Conservation (phyloP, 176 grass and related monocot species). For the Echinochloa phyllopogon region DNA sequence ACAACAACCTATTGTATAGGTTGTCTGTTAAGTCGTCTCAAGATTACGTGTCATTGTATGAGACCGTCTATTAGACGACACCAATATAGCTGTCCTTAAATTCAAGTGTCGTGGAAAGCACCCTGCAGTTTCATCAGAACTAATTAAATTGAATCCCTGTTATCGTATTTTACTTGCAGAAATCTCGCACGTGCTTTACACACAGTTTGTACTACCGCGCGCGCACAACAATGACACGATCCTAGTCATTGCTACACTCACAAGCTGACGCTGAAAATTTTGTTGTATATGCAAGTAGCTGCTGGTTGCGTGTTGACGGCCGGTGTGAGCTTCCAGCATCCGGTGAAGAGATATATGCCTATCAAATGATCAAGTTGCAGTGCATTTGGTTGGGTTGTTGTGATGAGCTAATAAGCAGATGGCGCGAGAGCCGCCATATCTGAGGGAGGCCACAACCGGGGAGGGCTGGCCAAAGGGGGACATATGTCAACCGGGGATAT, state of each 20-base stretch:
- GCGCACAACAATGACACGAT: too few species aligned
- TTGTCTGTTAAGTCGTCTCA: too few species aligned
- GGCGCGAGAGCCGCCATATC: background rate
- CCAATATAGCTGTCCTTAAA: too few species aligned
- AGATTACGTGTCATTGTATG: too few species aligned
- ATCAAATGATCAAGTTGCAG: constrained; percentile 25
- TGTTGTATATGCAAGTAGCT: background rate
- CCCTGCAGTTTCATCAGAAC: background rate
- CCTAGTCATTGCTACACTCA: too few species aligned
- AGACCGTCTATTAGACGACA: too few species aligned
- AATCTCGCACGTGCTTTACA: background rate
- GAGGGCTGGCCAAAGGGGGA: background rate
- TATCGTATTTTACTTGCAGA: background rate
- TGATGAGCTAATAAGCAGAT: background rate
- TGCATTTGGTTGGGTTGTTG: background rate
- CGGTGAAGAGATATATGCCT: background rate
- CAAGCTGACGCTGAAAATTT: background rate
- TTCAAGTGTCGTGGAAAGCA: background rate
- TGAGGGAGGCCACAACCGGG: constrained; percentile 27
- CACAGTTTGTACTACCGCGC: too few species aligned
- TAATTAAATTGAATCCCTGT: background rate
- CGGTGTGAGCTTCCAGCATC: background rate
- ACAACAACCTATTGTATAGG: too few species aligned
- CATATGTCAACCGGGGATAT: too few species aligned
- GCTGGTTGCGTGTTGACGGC: background rate